Evolutionary conservation across 2,329 filamentous ascomycete species (phyloP), one percentile per base, ranked within the genome.

Genomic region (Aureobasidium musti): DNA sequence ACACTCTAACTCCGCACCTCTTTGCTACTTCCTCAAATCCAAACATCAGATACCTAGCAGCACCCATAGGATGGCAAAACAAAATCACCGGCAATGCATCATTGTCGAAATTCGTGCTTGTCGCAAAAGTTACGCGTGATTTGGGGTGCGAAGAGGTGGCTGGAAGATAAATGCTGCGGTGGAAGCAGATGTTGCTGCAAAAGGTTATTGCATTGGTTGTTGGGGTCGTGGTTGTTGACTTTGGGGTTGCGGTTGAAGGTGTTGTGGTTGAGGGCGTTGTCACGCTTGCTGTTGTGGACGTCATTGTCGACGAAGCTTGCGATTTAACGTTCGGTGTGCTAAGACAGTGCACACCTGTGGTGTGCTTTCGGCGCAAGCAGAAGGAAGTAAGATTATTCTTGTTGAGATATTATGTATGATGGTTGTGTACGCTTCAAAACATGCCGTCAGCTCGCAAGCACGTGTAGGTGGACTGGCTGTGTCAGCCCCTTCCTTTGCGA

Each of bases 41-140:
- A 6, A 74, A 39, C 19, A 69, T 70, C 4, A 72, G 21, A 67
- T 73, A 80, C 66, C 79, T 69, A 5, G 69, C 72, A 1, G 74
- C 76, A 68, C 78, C 77, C 78, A 81, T 79, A 2, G 77, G 77
- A 10, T 72, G 73, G 59, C 76, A 74, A 68, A 78, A 79, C 11
- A 81, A 68, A 28, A 80, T 71, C 3, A 73, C 69, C 33, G 74
- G 74, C 1, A 75, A 54, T 2, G 19, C 65, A 4, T 33, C 50
- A 26, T 72, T 33, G 3, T 4, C 23, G 65, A 76, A 75, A 65
- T 76, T 76, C 23, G 69, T 74, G 11, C 72, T 75, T 10, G 74
- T 77, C 0, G 73, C 66, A 67, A 70, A 76, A 4, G 73, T 75
- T 1, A 76, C 72, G 43, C 71, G 67, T 5, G 75, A 56, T 21